Percentiles rank a stretch among this genome's conserved stretches.
These are phyloP conservation scores for Bolboschoenus planiculmis DNA, from an alignment of 176 grass and related monocot species.

Conservation along the genomic window DNA sequence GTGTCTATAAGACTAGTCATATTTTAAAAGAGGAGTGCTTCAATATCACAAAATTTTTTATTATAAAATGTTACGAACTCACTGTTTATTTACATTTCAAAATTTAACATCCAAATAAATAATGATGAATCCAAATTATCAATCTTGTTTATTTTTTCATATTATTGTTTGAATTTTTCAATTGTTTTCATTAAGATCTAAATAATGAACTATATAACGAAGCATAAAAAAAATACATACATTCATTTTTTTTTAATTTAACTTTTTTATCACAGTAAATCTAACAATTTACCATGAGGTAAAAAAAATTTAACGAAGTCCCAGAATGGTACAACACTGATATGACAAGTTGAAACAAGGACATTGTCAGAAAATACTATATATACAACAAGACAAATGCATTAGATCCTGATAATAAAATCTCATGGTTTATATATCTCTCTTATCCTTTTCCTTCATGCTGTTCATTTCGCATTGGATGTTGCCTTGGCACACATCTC, in stretches of 20 bases:
- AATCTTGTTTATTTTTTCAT: background rate
- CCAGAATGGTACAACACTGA: constrained; percentile 19
- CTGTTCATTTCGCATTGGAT: background rate
- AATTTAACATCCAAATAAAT: too few relatives aligned
- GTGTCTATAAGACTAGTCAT: too few relatives aligned
- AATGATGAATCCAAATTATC: too few relatives aligned
- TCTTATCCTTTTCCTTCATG: background rate
- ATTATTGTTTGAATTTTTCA: background rate
- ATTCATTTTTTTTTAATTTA: background rate
- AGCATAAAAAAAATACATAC: background rate
- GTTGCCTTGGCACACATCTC: too few relatives aligned
- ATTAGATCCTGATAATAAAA: background rate
- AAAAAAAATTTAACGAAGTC: background rate
- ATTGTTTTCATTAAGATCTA: background rate
- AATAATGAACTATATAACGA: background rate
- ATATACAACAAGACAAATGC: background rate
- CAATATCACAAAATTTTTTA: too few relatives aligned
- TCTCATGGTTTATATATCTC: too few relatives aligned
- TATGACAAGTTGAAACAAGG: background rate
- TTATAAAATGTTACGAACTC: too few relatives aligned
- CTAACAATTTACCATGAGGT: background rate
- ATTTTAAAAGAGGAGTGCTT: too few relatives aligned
- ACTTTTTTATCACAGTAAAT: background rate
- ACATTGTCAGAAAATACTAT: constrained; percentile 3
- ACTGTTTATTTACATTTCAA: too few relatives aligned